Percentiles rank a stretch among this genome's conserved stretches.
These are phyloP conservation scores for Coemansia sp. DNA, from an alignment of 192 early-diverging fungal species.

Conservation along the genomic window DNA sequence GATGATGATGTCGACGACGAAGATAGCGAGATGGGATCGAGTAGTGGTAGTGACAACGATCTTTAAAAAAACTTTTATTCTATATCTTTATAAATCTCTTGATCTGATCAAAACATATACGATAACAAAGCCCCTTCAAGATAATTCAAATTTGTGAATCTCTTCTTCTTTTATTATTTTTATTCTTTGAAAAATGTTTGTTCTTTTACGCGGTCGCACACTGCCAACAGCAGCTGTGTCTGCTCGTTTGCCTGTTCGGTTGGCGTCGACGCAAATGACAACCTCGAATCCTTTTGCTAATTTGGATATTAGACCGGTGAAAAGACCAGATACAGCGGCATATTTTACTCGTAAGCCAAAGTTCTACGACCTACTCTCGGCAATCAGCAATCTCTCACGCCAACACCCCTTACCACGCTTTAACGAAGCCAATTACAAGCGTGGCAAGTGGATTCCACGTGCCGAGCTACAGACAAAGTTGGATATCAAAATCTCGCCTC, in stretches of 20 bases:
- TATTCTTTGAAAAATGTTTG: neutral
- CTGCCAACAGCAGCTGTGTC: no score
- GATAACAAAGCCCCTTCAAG: neutral
- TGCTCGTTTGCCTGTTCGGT: neutral
- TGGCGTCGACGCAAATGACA: neutral
- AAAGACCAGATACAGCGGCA: slow-evolving; percentile 69
- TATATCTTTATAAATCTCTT: neutral
- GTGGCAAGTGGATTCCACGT: slow-evolving; percentile 18
- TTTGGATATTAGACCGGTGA: slow-evolving; percentile 35
- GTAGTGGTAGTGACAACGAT: neutral
- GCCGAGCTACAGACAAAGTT: slow-evolving; percentile 19
- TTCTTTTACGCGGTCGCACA: neutral
- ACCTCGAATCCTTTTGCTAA: slow-evolving; percentile 20
- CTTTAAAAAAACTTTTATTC: slow-evolving; percentile 1
- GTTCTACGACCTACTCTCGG: slow-evolving; percentile 76
- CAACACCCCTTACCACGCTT: slow-evolving; percentile 13
- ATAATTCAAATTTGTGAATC: neutral
- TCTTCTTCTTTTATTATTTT: neutral
- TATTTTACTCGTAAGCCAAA: slow-evolving; percentile 89
- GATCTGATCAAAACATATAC: neutral
- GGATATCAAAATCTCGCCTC: slow-evolving; percentile 23
- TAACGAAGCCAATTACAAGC: slow-evolving; percentile 7
- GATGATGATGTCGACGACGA: slow-evolving; percentile 12
- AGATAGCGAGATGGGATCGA: slow-evolving; percentile 1
- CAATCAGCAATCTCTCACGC: slow-evolving; percentile 59